A percentile compares a stretch with the other conserved stretches of the same genome.
Evolutionary conservation across 2,329 filamentous ascomycete genomes (phyloP).

Genomic region (Davidsoniella australis): DNA sequence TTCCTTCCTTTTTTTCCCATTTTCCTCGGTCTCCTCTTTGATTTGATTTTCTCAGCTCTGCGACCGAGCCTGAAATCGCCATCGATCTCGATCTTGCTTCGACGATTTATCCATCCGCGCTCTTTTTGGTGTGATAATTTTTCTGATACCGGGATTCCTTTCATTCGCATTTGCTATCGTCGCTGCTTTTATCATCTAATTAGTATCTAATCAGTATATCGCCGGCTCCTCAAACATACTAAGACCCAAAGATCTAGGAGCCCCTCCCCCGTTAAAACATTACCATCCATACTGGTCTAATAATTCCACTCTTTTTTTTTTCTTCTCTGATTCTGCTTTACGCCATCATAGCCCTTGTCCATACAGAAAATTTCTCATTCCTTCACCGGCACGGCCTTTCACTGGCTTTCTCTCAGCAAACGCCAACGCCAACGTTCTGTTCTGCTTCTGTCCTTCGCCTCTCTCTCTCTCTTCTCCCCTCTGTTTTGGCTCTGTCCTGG

Average conservation of each 20-base stretch:
- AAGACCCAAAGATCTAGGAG: not conserved
- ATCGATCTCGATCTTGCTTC: not conserved
- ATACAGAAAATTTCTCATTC: conserved; percentile 13
- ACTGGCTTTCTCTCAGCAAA: conserved; percentile 2
- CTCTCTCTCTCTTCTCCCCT: not conserved
- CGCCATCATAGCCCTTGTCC: conserved; percentile 9
- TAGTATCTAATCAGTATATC: too few relatives aligned
- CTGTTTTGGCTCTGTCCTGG: not conserved
- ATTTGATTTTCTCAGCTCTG: not conserved
- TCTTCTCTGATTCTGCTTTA: not conserved
- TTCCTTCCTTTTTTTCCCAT: conserved; percentile 1
- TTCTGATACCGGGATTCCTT: conserved; percentile 5
- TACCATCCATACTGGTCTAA: not conserved
- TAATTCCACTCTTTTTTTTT: conserved; percentile 10
- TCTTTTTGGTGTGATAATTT: not conserved
- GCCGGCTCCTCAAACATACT: not conserved
- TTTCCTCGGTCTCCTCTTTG: not conserved
- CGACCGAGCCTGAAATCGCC: too few relatives aligned
- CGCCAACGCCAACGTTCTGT: not conserved
- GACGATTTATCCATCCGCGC: too few relatives aligned
- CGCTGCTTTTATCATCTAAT: not conserved
- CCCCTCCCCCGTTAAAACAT: conserved; percentile 1
- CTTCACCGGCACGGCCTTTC: conserved; percentile 9
- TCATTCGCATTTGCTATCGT: not conserved
- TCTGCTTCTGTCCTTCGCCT: not conserved